Evolutionary conservation across 345 rosid species (phyloP).

Genomic region (Pistacia atlantica): DNA sequence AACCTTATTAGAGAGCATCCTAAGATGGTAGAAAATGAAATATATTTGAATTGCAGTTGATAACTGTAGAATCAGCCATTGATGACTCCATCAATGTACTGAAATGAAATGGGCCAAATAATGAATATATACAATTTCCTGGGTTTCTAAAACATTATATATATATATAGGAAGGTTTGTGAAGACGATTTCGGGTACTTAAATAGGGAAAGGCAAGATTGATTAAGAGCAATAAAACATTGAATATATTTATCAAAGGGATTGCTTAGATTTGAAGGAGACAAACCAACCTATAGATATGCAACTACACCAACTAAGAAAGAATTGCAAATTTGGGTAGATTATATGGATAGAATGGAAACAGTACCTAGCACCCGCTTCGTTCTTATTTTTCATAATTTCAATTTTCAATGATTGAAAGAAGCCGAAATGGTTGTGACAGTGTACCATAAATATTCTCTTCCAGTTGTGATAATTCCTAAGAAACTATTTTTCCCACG

Average conservation of each 20-base stretch:
- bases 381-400: neutral
- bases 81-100: neutral
- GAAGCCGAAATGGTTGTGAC: constrained; percentile 23
- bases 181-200: neutral
- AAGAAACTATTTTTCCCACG: neutral
- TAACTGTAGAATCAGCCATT: neutral
- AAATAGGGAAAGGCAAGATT: neutral
- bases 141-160: too few species aligned
- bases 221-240: neutral
- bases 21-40: neutral
- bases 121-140: too few species aligned
- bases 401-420: constrained; percentile 30
- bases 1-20: neutral
- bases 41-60: neutral
- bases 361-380: neutral
- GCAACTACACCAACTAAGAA: constrained; percentile 14
- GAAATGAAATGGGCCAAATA: neutral
- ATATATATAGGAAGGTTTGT: too few species aligned
- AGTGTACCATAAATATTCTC: constrained; percentile 25
- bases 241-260: neutral
- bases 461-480: neutral
- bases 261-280: constrained; percentile 20
- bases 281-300: constrained; percentile 16
- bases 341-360: neutral
- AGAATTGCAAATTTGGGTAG: neutral